Conservation (phyloP, 331 rosid species). For the Phaseolus coccineus region DNA sequence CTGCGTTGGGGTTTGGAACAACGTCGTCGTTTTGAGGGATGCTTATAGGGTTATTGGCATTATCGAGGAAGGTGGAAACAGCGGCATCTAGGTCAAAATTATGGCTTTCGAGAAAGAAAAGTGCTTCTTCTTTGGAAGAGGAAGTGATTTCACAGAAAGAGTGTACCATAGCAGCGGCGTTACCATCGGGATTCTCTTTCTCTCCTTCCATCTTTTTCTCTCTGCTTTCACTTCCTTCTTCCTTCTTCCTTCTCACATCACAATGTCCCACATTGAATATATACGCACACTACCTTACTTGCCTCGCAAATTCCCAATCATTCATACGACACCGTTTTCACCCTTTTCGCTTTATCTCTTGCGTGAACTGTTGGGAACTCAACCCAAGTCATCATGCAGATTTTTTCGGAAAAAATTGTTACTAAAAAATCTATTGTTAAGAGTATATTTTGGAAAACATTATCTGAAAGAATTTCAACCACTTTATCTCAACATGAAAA, state of each 20-base stretch:
- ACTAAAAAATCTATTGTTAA: too few species aligned
- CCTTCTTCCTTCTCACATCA: background rate
- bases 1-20: slow-evolving; percentile 24
- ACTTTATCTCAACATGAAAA: too few species aligned
- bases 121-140: slow-evolving; percentile 74
- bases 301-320: background rate
- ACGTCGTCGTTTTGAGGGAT: background rate
- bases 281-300: background rate
- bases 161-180: slow-evolving; percentile 45
- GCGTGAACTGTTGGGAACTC: background rate
- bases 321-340: background rate
- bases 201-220: slow-evolving; percentile 25
- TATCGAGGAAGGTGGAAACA: slow-evolving; percentile 78
- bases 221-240: background rate
- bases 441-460: too few species aligned
- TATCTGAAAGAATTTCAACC: too few species aligned
- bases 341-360: background rate
- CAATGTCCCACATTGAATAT: background rate
- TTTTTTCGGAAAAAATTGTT: too few species aligned
- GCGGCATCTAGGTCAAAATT: slow-evolving; percentile 93
- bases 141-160: slow-evolving; percentile 90
- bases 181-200: slow-evolving; percentile 46
- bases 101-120: slow-evolving; percentile 83
- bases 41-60: background rate
- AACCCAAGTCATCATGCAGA: background rate